Evolutionary conservation across 1,139 yeast species (phyloP).

Genomic region (Nematodospora anomalae): DNA sequence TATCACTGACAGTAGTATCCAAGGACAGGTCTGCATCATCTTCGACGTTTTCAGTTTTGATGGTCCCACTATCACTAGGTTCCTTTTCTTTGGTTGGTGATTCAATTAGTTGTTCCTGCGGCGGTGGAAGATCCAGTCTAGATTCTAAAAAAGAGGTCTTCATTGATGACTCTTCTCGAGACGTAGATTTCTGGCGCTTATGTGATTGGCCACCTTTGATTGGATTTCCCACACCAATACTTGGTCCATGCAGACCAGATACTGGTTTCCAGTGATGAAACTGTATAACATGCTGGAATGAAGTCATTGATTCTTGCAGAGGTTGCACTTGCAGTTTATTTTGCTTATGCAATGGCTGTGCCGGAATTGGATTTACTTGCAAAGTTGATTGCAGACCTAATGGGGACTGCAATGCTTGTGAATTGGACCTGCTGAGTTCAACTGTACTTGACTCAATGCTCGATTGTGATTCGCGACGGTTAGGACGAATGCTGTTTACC

Average conservation of each 20-base stretch:
- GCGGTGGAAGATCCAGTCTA: slow-evolving; percentile 4
- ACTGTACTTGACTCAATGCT: slow-evolving; percentile 10
- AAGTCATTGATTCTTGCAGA: slow-evolving; percentile 50
- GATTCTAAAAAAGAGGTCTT: slow-evolving; percentile 8
- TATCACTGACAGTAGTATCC: slow-evolving; percentile 15
- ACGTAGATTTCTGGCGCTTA: slow-evolving; percentile 24
- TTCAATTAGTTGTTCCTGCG: slow-evolving; percentile 2
- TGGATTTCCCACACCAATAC: slow-evolving; percentile 11
- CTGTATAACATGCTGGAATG: slow-evolving; percentile 53
- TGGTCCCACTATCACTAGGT: not conserved
- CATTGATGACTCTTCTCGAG: slow-evolving; percentile 17
- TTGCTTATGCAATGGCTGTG: slow-evolving; percentile 45
- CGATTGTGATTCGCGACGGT: slow-evolving; percentile 9
- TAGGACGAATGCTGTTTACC: slow-evolving; percentile 5
- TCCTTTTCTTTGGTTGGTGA: slow-evolving; percentile 1
- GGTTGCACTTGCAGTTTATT: slow-evolving; percentile 37
- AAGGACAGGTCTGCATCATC: slow-evolving; percentile 18
- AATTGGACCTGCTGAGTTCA: slow-evolving; percentile 7
- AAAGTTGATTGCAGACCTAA: slow-evolving; percentile 35
- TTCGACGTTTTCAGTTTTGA: slow-evolving; percentile 4
- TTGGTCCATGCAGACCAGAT: slow-evolving; percentile 18
- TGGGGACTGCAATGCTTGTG: slow-evolving; percentile 20
- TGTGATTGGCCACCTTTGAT: slow-evolving; percentile 13
- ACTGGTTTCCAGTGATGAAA: slow-evolving; percentile 57
- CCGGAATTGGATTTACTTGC: slow-evolving; percentile 47